These are phyloP conservation scores for Pyricularia sp. DNA, from an alignment of 2,329 filamentous ascomycete species.

Conservation along the genomic window DNA sequence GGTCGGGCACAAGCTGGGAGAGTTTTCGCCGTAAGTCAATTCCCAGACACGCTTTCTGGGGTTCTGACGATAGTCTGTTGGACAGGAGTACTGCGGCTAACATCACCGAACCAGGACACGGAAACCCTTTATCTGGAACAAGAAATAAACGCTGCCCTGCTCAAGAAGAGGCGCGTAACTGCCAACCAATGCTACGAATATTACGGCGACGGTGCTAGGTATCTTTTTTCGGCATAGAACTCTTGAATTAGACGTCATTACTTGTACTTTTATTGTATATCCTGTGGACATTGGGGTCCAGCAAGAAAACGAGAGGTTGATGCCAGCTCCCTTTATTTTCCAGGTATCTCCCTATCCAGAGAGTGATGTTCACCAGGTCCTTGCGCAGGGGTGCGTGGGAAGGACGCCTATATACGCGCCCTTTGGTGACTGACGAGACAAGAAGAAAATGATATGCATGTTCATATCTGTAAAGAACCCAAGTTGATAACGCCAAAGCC, in stretches of 20 bases:
- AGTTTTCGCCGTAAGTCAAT: conserved; percentile 72
- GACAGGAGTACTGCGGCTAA: neutral
- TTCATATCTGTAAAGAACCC: neutral
- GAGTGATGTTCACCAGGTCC: neutral
- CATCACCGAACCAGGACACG: conserved; percentile 34
- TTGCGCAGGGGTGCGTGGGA: neutral
- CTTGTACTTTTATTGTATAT: conserved; percentile 1
- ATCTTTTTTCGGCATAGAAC: neutral
- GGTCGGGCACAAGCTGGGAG: conserved; percentile 91
- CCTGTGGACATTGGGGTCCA: neutral
- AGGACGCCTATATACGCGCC: neutral
- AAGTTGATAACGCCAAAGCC: neutral
- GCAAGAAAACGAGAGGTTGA: neutral
- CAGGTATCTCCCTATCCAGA: neutral
- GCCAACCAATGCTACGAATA: neutral
- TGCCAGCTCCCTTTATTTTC: conserved; percentile 10
- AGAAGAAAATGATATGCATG: neutral
- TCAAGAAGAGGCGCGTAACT: neutral
- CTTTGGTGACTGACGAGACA: neutral
- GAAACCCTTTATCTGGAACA: conserved; percentile 46
- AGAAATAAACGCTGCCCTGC: neutral
- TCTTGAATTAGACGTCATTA: neutral
- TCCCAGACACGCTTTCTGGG: neutral
- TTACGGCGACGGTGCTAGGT: neutral
- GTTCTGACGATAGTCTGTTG: neutral